These are phyloP conservation scores for Trichoderma simmonsii DNA, from an alignment of 2,329 filamentous ascomycete genomes.

Conservation along the genomic window DNA sequence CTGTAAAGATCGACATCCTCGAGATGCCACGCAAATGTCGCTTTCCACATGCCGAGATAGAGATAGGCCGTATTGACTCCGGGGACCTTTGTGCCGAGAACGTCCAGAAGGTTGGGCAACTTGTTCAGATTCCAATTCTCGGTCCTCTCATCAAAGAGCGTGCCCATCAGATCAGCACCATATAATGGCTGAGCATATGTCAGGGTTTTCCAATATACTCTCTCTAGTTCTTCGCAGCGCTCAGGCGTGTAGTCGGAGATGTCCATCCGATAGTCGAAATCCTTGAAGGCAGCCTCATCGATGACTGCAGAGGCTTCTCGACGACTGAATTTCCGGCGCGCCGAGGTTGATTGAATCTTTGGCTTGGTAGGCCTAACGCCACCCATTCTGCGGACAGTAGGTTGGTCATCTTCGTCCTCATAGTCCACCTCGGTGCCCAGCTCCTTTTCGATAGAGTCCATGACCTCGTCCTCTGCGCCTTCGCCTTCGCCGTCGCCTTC, in stretches of 20 bases:
- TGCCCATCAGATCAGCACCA: conserved; percentile 93
- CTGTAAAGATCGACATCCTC: conserved; percentile 99
- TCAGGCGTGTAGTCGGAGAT: conserved; percentile 86
- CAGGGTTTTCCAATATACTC: conserved; percentile 94
- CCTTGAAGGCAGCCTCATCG: conserved; percentile 85
- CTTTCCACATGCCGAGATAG: conserved; percentile 99
- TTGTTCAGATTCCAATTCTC: conserved; percentile 93
- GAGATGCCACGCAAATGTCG: conserved; percentile 97
- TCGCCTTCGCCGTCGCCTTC: conserved; percentile 29
- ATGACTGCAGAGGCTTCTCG: conserved; percentile 74
- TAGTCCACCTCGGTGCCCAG: conserved; percentile 43
- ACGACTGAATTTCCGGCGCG: conserved; percentile 80
- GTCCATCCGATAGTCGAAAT: conserved; percentile 87
- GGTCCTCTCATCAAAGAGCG: conserved; percentile 82
- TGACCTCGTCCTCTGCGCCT: conserved; percentile 32
- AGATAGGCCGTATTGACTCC: conserved; percentile 98
- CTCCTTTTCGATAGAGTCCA: conserved; percentile 52
- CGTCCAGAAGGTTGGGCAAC: conserved; percentile 87
- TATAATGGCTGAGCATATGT: conserved; percentile 95
- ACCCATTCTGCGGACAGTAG: conserved; percentile 46
- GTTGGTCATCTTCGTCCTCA: conserved; percentile 40
- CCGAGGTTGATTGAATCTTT: conserved; percentile 73
- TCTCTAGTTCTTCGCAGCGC: conserved; percentile 90
- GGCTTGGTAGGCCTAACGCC: conserved; percentile 50
- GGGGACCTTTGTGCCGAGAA: conserved; percentile 90